Evolutionary conservation across 129 eudicot genomes (phyloP).

Genomic region (Flaveria robusta): DNA sequence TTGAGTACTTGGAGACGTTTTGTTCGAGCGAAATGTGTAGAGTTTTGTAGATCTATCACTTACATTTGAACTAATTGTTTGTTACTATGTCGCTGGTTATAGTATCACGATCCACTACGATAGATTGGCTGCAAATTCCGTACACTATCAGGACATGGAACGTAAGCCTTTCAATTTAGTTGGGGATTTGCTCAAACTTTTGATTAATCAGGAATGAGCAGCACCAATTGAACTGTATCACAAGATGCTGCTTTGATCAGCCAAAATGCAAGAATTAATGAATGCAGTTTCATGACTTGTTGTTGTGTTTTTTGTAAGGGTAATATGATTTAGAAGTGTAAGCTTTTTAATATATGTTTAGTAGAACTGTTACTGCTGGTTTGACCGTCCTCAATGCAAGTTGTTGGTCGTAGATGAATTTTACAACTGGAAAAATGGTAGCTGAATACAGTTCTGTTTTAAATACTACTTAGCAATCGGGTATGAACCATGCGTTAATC

Average conservation of each 20-base stretch:
- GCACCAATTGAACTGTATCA: neutral
- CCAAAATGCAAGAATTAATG: neutral
- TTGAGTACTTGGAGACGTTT: conserved; percentile 14
- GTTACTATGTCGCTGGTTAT: neutral
- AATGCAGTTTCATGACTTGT: no score
- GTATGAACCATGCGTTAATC: no score
- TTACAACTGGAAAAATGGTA: no score
- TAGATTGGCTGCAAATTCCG: neutral
- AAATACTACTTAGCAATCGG: no score
- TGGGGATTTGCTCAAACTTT: neutral
- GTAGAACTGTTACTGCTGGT: no score
- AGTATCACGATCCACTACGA: neutral
- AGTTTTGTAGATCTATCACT: conserved; percentile 10
- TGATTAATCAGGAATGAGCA: neutral
- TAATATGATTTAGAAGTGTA: no score
- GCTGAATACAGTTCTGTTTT: no score
- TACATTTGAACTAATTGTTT: neutral
- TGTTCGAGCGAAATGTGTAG: neutral
- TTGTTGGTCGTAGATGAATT: no score
- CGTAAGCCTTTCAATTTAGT: neutral
- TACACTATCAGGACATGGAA: neutral
- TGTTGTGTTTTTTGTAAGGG: no score
- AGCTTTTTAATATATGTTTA: no score
- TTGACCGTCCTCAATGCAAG: no score
- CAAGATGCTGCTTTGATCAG: neutral